Conservation (phyloP, 176 grass and related monocot genomes). For the Carex littledalei region DNA sequence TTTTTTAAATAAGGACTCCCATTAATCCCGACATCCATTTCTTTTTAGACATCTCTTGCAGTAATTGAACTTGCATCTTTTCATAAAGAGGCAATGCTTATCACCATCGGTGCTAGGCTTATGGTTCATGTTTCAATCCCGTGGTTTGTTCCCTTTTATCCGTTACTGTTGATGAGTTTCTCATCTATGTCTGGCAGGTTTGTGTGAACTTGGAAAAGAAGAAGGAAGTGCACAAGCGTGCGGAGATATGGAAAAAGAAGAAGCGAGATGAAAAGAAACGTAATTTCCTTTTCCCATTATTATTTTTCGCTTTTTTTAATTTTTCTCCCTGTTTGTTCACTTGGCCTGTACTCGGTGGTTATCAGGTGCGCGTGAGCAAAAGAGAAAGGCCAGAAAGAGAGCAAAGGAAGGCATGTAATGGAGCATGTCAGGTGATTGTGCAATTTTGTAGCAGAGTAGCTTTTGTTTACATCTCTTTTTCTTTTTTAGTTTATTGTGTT, state of each 20-base stretch:
- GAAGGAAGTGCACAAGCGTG: conserved; percentile 45
- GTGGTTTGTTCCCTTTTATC: conserved; percentile 9
- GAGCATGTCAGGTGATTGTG: background rate
- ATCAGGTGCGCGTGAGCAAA: conserved; percentile 57
- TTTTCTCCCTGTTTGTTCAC: conserved; percentile 3
- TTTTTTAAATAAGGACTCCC: background rate
- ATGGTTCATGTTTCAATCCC: background rate
- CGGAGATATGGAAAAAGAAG: conserved; percentile 59
- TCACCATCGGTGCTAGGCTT: background rate
- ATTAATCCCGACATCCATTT: background rate
- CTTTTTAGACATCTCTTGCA: background rate
- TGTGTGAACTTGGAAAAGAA: conserved; percentile 82
- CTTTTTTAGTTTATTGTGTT: background rate
- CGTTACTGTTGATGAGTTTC: conserved; percentile 1
- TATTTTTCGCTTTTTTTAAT: background rate
- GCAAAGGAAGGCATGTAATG: conserved; percentile 41
- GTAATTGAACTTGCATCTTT: background rate
- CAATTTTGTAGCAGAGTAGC: conserved; percentile 8
- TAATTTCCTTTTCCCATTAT: conserved; percentile 25
- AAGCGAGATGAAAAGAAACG: conserved; percentile 76
- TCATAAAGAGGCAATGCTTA: background rate
- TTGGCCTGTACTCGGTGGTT: background rate
- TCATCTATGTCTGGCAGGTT: conserved; percentile 35
- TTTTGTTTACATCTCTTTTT: background rate
- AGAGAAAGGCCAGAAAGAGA: conserved; percentile 52